Percentiles rank a stretch among this genome's conserved stretches.
Conservation (phyloP, 2,329 filamentous ascomycete genomes). For the Lecanicillium sp. region DNA sequence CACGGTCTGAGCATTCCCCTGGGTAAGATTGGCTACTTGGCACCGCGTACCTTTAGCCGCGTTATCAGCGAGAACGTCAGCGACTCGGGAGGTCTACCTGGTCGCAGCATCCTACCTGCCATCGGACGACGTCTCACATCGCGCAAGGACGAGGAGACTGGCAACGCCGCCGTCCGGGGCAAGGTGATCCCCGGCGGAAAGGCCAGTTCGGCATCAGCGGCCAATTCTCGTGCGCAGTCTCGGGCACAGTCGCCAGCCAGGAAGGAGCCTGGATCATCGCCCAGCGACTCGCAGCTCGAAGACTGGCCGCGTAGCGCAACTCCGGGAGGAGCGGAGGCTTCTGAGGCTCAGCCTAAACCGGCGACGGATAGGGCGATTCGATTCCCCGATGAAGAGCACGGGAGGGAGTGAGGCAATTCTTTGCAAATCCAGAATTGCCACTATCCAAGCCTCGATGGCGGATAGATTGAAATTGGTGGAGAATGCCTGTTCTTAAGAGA, state of each 20-base stretch:
- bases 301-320: neutral
- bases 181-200: neutral
- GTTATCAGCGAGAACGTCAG: constrained; percentile 8
- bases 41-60: constrained; percentile 51
- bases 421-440: neutral
- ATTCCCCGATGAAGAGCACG: constrained; percentile 7
- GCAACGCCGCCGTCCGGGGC: neutral
- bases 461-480: neutral
- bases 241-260: neutral
- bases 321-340: neutral
- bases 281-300: neutral
- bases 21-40: constrained; percentile 55
- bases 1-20: constrained; percentile 78
- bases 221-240: neutral
- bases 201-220: neutral
- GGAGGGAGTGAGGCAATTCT: neutral
- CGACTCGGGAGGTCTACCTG: constrained; percentile 1
- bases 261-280: neutral
- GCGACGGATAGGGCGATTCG: constrained; percentile 5
- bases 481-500: no score
- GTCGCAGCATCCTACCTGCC: constrained; percentile 1
- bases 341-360: neutral
- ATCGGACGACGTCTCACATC: constrained; percentile 5
- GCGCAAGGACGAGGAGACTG: constrained; percentile 3
- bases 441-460: neutral